phyloP scores from a whole-genome alignment of 306 rosid species.

The Trichosanthes truncata region DNA sequence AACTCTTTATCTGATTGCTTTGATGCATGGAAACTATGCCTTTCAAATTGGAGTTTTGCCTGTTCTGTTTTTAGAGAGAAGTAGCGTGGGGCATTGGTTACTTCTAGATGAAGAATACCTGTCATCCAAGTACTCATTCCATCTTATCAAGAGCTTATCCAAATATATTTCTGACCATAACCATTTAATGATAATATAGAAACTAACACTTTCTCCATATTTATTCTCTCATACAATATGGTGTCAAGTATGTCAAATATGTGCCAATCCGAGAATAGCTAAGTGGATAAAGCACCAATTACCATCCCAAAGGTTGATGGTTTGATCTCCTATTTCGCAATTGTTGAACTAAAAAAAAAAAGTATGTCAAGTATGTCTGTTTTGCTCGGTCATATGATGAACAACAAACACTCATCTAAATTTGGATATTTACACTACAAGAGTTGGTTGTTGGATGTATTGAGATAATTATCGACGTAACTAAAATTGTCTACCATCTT shows the following conservation, averaged over 20 bases:
- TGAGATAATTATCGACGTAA: neutral
- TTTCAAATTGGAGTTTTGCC: neutral
- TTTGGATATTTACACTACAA: neutral
- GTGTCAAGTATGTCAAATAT: neutral
- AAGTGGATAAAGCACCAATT: no score
- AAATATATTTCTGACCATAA: neutral
- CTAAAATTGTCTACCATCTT: neutral
- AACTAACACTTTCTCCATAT: neutral
- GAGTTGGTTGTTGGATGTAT: neutral
- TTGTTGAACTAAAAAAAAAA: no score
- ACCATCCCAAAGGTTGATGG: no score
- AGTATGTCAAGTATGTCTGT: neutral
- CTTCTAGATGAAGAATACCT: neutral
- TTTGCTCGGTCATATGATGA: neutral
- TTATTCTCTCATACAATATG: neutral
- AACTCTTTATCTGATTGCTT: neutral
- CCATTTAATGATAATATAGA: neutral
- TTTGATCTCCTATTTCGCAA: no score
- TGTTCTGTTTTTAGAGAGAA: neutral
- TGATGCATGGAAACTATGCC: neutral
- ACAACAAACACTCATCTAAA: neutral
- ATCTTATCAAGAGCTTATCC: neutral
- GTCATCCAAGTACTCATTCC: neutral
- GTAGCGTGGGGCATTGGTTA: neutral
- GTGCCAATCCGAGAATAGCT: no score